Percentiles rank a stretch among this genome's conserved stretches.
phyloP scores from a whole-genome alignment of 495 filamentous ascomycete species.

The Tuber umbilicatum region DNA sequence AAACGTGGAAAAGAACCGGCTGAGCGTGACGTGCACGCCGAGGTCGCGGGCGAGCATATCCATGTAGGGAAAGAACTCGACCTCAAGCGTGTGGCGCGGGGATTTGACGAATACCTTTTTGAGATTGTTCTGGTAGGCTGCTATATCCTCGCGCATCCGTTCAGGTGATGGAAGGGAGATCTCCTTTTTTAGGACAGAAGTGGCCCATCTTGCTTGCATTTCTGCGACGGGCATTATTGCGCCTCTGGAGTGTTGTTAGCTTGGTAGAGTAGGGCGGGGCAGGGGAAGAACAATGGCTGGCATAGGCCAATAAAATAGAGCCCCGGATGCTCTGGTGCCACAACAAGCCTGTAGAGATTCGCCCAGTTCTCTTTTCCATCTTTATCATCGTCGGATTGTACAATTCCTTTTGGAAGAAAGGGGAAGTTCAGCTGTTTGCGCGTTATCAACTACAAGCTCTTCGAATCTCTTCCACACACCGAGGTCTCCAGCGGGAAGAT shows the following conservation, averaged over 20 bases:
- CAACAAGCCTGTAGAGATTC: slow-evolving; percentile 22
- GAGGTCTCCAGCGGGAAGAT: neutral
- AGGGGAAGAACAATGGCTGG: slow-evolving; percentile 24
- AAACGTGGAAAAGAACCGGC: slow-evolving; percentile 24
- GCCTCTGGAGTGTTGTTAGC: slow-evolving; percentile 12
- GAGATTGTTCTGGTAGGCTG: slow-evolving; percentile 18
- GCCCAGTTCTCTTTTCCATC: slow-evolving; percentile 21
- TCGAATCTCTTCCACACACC: neutral
- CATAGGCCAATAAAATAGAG: slow-evolving; percentile 28
- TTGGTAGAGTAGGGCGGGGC: neutral
- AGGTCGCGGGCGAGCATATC: slow-evolving; percentile 20
- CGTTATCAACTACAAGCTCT: slow-evolving; percentile 12
- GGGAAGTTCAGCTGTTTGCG: slow-evolving; percentile 18
- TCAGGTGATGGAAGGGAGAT: slow-evolving; percentile 16
- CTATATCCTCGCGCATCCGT: slow-evolving; percentile 15
- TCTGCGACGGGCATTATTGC: slow-evolving; percentile 29
- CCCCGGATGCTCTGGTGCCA: slow-evolving; percentile 21
- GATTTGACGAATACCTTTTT: slow-evolving; percentile 13
- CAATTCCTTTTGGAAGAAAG: slow-evolving; percentile 15
- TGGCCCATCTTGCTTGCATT: slow-evolving; percentile 28
- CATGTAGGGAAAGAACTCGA: slow-evolving; percentile 22
- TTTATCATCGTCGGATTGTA: neutral
- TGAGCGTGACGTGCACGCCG: slow-evolving; percentile 12
- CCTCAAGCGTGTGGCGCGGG: slow-evolving; percentile 24
- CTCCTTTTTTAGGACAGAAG: slow-evolving; percentile 6